These are phyloP conservation scores for Phylloporus gajari DNA, from an alignment of 1,284 basidiomycete genomes.

Conservation along the genomic window DNA sequence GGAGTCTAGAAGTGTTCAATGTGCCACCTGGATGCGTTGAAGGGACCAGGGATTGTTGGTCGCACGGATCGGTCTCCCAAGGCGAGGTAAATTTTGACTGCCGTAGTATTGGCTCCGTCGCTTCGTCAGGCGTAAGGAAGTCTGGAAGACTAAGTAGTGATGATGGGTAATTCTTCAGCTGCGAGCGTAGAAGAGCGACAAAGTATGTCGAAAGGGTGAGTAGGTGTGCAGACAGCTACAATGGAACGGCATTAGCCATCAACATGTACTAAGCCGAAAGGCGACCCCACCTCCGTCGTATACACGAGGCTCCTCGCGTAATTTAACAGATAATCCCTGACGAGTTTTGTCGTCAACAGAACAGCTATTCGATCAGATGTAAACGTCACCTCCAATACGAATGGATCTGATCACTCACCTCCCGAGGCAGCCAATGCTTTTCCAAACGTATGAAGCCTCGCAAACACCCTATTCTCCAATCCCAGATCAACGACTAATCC, in stretches of 20 bases:
- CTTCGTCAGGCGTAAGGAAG: slow-evolving; percentile 24
- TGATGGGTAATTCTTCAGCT: slow-evolving; percentile 36
- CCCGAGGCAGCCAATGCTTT: slow-evolving; percentile 81
- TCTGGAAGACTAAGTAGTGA: slow-evolving; percentile 38
- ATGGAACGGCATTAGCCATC: slow-evolving; percentile 1
- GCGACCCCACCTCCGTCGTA: slow-evolving; percentile 71
- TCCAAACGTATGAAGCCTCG: slow-evolving; percentile 75
- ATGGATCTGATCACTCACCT: slow-evolving; percentile 60
- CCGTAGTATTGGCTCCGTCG: neutral
- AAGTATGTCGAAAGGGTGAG: slow-evolving; percentile 54
- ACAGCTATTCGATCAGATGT: slow-evolving; percentile 66
- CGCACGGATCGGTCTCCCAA: slow-evolving; percentile 36
- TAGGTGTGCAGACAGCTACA: slow-evolving; percentile 56
- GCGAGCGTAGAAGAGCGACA: slow-evolving; percentile 45
- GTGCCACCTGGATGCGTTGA: neutral
- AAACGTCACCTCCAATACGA: neutral
- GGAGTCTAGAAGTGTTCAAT: neutral
- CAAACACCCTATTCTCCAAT: slow-evolving; percentile 71
- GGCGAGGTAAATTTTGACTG: slow-evolving; percentile 42
- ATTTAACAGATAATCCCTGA: slow-evolving; percentile 89
- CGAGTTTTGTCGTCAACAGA: slow-evolving; percentile 75
- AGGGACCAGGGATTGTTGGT: neutral
- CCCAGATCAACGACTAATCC: slow-evolving; percentile 75
- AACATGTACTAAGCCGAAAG: neutral
- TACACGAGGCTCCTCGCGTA: slow-evolving; percentile 93